Evolutionary conservation across 176 grass and related monocot species (phyloP).

Genomic region (Oryza nivara): DNA sequence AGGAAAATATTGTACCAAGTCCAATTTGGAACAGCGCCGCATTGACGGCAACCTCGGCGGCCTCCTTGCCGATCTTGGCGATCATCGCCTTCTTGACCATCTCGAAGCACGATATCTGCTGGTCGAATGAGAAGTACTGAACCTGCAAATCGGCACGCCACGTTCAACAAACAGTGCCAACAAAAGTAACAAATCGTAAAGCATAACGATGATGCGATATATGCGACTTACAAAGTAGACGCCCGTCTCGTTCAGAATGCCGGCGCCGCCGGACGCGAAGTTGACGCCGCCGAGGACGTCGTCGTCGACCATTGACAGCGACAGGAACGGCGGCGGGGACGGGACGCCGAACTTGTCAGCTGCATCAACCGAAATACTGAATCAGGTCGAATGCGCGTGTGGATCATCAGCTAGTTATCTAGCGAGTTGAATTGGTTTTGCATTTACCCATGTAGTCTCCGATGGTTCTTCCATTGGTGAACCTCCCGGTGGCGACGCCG

Average conservation of each 20-base stretch:
- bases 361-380: slow-evolving; percentile 31
- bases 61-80: slow-evolving; percentile 60
- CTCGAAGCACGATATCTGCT: slow-evolving; percentile 81
- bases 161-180: not conserved
- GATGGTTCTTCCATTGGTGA: slow-evolving; percentile 89
- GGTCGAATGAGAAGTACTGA: slow-evolving; percentile 87
- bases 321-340: slow-evolving; percentile 70
- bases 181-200: not conserved
- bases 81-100: slow-evolving; percentile 62
- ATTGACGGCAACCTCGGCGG: slow-evolving; percentile 65
- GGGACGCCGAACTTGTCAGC: slow-evolving; percentile 75
- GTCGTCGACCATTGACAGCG: slow-evolving; percentile 59
- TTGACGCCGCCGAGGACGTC: slow-evolving; percentile 72
- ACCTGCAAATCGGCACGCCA: slow-evolving; percentile 48
- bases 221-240: slow-evolving; percentile 71
- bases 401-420: not conserved
- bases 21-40: slow-evolving; percentile 69
- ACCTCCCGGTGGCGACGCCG: slow-evolving; percentile 73
- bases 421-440: not conserved
- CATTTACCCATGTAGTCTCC: slow-evolving; percentile 89
- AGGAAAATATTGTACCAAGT: slow-evolving; percentile 43
- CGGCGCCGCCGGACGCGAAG: slow-evolving; percentile 87
- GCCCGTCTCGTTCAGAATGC: slow-evolving; percentile 96
- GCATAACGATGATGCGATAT: not conserved
- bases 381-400: not conserved